Evolutionary conservation across 192 early-diverging fungal genomes (phyloP).

Genomic region (Lunasporangiospora selenospora): DNA sequence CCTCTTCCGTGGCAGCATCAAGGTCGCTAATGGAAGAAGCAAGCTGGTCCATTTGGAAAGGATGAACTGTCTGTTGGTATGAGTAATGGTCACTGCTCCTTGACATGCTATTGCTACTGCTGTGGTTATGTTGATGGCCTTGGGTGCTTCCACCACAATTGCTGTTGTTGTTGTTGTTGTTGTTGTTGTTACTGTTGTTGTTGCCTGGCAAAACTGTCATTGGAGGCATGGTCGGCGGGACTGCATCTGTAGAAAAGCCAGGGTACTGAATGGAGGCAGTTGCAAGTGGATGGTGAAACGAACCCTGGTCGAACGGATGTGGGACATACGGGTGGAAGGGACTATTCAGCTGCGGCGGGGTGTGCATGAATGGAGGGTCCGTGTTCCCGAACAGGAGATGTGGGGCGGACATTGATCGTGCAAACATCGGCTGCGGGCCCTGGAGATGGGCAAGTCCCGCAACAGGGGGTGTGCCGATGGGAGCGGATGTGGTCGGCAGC

Average conservation of each 20-base stretch:
- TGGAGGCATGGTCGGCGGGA: neutral
- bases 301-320: conserved; percentile 7
- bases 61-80: conserved; percentile 22
- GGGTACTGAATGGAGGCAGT: neutral
- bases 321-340: conserved; percentile 6
- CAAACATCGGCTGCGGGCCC: conserved; percentile 3
- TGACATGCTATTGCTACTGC: neutral
- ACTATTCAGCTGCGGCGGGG: neutral
- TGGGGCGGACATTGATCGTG: conserved; percentile 31
- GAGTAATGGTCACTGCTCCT: neutral
- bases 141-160: no score
- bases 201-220: no score
- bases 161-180: neutral
- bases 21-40: conserved; percentile 22
- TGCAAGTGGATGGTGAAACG: conserved; percentile 2
- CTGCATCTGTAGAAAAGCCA: neutral
- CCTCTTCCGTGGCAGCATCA: conserved; percentile 20
- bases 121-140: neutral
- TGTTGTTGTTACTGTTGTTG: neutral
- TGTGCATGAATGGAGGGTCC: neutral
- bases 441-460: neutral
- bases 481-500: neutral
- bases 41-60: conserved; percentile 36
- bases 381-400: conserved; percentile 4
- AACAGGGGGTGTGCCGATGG: neutral